phyloP scores from a whole-genome alignment of 768 basidiomycete genomes.

The Tephrocybe sp. region DNA sequence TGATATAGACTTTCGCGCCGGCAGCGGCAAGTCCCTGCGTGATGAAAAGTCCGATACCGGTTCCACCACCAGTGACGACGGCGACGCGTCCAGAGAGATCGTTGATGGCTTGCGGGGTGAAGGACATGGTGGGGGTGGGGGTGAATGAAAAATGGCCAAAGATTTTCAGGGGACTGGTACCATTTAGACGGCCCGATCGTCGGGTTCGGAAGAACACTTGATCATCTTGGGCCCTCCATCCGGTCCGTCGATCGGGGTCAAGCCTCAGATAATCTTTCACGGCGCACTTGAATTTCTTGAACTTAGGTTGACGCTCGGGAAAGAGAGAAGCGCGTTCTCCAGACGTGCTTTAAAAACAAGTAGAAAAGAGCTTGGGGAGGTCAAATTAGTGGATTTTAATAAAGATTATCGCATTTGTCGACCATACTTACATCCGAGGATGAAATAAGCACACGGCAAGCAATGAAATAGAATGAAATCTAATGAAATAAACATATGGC shows the following conservation, averaged over 20 bases:
- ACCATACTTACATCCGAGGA: not conserved
- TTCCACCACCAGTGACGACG: conserved; percentile 52
- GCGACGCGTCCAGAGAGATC: conserved; percentile 58
- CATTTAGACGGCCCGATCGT: not conserved
- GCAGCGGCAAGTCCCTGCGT: conserved; percentile 70
- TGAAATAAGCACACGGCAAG: too few species aligned
- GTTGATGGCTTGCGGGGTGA: conserved; percentile 37
- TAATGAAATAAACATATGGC: too few species aligned
- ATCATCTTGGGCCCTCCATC: conserved; percentile 1
- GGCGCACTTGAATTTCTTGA: too few species aligned
- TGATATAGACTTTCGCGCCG: conserved; percentile 81
- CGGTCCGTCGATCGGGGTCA: conserved; percentile 1
- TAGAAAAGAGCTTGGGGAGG: not conserved
- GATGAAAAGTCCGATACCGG: conserved; percentile 62
- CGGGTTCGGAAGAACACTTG: conserved; percentile 8
- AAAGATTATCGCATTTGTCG: not conserved
- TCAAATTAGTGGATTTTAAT: not conserved
- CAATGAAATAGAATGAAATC: too few species aligned
- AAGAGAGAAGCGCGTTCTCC: too few species aligned
- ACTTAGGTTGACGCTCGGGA: too few species aligned
- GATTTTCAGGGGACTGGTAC: conserved; percentile 5
- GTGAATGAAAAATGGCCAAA: conserved; percentile 10
- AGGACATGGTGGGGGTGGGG: conserved; percentile 22
- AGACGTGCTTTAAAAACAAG: too few species aligned
- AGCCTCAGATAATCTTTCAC: too few species aligned